A percentile compares a stretch with the other conserved stretches of the same genome.
These are phyloP conservation scores for Kuraishia cidri DNA, from an alignment of 805 yeast species.

Conservation along the genomic window DNA sequence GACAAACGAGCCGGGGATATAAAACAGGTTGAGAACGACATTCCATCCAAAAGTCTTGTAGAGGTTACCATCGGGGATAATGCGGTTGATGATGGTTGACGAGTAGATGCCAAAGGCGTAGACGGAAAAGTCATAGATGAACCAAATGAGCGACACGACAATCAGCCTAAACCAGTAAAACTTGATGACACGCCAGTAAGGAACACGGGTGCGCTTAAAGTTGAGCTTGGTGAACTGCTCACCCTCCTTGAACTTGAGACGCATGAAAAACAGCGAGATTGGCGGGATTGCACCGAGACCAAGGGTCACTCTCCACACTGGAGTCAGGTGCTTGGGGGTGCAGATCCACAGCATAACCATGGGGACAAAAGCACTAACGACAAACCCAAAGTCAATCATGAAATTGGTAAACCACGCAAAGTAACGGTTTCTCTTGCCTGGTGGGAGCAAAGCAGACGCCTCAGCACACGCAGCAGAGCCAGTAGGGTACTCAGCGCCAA, in stretches of 20 bases:
- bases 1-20: conserved; percentile 80
- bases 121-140: conserved; percentile 79
- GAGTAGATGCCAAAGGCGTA: conserved; percentile 88
- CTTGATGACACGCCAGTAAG: conserved; percentile 61
- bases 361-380: conserved; percentile 76
- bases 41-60: conserved; percentile 87
- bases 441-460: conserved; percentile 68
- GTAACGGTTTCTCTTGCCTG: conserved; percentile 84
- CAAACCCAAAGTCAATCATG: conserved; percentile 86
- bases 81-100: conserved; percentile 50
- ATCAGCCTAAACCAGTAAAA: conserved; percentile 77
- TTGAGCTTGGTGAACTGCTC: conserved; percentile 61
- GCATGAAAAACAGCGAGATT: conserved; percentile 61
- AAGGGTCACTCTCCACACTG: conserved; percentile 87
- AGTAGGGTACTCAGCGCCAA: conserved; percentile 94
- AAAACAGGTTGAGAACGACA: conserved; percentile 78
- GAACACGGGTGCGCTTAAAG: conserved; percentile 56
- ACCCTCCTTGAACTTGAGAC: conserved; percentile 70
- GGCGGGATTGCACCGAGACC: conserved; percentile 93
- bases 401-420: conserved; percentile 83
- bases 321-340: conserved; percentile 56
- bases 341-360: conserved; percentile 82
- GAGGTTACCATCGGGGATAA: conserved; percentile 53
- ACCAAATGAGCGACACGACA: conserved; percentile 77
- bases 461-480: conserved; percentile 93